Percentiles rank a stretch among this genome's conserved stretches.
phyloP scores from a whole-genome alignment of 805 yeast species.

The Hermanozyma aechmeae region DNA sequence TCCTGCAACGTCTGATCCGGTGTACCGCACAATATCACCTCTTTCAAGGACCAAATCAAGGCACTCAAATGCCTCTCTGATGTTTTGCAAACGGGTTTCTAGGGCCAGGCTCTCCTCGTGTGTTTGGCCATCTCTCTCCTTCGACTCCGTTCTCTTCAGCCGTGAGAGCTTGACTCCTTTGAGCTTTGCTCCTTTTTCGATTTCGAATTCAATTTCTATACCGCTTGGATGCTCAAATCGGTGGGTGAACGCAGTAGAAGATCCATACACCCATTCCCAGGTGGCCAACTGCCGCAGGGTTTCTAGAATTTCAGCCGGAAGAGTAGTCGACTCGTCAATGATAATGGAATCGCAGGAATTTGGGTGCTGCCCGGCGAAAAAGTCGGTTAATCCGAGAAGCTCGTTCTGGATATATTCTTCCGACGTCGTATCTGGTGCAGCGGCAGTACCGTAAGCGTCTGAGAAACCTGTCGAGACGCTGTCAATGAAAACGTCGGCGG shows the following conservation, averaged over 20 bases:
- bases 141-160: too few relatives aligned
- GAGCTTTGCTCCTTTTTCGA: conserved; percentile 21
- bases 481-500: conserved; percentile 35
- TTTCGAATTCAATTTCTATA: too few relatives aligned
- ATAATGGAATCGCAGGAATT: conserved; percentile 6
- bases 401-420: conserved; percentile 21
- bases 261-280: conserved; percentile 73
- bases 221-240: too few relatives aligned
- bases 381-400: conserved; percentile 23
- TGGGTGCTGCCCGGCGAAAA: conserved; percentile 12
- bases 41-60: conserved; percentile 16
- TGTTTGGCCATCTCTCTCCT: too few relatives aligned
- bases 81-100: too few relatives aligned
- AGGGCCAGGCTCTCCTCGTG: too few relatives aligned
- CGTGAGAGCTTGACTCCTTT: too few relatives aligned
- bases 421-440: conserved; percentile 2
- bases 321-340: conserved; percentile 17
- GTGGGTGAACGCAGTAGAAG: conserved; percentile 67
- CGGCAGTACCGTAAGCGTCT: conserved; percentile 14
- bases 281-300: conserved; percentile 33
- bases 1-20: conserved; percentile 37
- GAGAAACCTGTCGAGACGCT: conserved; percentile 34
- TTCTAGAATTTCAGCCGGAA: conserved; percentile 29
- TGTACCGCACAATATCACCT: conserved; percentile 23
- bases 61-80: conserved; percentile 22